Percentiles rank a stretch among this genome's conserved stretches.
These are phyloP conservation scores for Fusarium temperatum DNA, from an alignment of 2,329 filamentous ascomycete genomes.

Conservation along the genomic window DNA sequence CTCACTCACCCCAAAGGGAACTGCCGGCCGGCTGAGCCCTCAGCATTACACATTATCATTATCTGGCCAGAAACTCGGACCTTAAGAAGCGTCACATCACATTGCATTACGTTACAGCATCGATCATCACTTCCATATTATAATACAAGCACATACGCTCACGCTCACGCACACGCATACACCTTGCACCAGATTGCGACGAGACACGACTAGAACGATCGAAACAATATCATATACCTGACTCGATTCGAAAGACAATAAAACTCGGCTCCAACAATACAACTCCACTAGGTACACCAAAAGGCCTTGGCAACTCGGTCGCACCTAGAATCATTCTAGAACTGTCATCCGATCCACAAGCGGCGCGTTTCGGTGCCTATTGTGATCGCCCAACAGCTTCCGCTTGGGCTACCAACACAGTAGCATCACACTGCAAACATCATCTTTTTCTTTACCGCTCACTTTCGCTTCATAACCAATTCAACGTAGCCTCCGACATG, in stretches of 20 bases:
- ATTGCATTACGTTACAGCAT: slow-evolving; percentile 15
- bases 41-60: slow-evolving; percentile 7
- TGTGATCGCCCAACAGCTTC: slow-evolving; percentile 16
- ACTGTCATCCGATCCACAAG: slow-evolving; percentile 18
- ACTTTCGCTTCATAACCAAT: not conserved
- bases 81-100: slow-evolving; percentile 4
- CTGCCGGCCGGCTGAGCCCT: not conserved
- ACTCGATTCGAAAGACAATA: not conserved
- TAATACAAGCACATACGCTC: not conserved
- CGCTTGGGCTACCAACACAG: slow-evolving; percentile 1
- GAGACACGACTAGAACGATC: slow-evolving; percentile 23
- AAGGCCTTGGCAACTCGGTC: slow-evolving; percentile 9
- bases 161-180: not conserved
- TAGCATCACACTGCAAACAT: not conserved
- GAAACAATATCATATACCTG: slow-evolving; percentile 13
- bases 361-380: slow-evolving; percentile 17
- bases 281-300: not conserved
- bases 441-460: not conserved
- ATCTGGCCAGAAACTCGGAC: slow-evolving; percentile 29
- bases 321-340: slow-evolving; percentile 26
- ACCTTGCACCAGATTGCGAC: slow-evolving; percentile 10
- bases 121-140: slow-evolving; percentile 4
- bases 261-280: not conserved
- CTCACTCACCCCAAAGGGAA: slow-evolving; percentile 5
- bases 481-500: slow-evolving; percentile 20